These are phyloP conservation scores for Botrytis galanthina DNA, from an alignment of 2,329 filamentous ascomycete species.

Conservation along the genomic window DNA sequence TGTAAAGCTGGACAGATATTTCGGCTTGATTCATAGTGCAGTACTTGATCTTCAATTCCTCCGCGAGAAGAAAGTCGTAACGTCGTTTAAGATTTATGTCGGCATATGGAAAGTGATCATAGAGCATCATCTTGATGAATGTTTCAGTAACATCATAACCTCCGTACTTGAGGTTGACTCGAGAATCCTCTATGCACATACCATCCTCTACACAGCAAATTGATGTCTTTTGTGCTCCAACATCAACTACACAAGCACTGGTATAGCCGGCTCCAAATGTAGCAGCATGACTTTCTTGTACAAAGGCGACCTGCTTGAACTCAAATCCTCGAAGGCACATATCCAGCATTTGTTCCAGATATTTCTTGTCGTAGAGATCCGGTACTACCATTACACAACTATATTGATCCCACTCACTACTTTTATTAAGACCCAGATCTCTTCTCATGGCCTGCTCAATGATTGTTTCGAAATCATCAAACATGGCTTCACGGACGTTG, in stretches of 20 bases:
- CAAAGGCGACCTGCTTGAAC: constrained; percentile 85
- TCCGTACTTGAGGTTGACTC: constrained; percentile 92
- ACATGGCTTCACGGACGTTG: constrained; percentile 71
- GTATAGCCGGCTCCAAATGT: constrained; percentile 95
- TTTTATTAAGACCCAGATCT: constrained; percentile 76
- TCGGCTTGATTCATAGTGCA: constrained; percentile 89
- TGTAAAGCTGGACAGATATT: constrained; percentile 81
- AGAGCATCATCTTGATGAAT: constrained; percentile 97
- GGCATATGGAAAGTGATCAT: constrained; percentile 90
- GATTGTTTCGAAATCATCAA: constrained; percentile 83
- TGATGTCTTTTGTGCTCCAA: constrained; percentile 95
- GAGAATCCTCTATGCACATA: constrained; percentile 89
- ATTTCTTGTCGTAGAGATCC: constrained; percentile 92
- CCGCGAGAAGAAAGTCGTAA: constrained; percentile 89
- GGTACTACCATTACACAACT: constrained; percentile 97
- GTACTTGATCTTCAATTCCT: constrained; percentile 91
- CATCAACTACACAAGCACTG: constrained; percentile 90
- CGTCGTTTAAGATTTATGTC: constrained; percentile 89
- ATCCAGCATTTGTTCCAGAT: constrained; percentile 80
- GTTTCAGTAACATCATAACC: constrained; percentile 90
- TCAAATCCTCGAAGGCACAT: constrained; percentile 87
- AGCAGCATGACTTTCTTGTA: constrained; percentile 92
- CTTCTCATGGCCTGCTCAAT: constrained; percentile 81
- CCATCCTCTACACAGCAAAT: constrained; percentile 97
- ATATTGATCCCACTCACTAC: constrained; percentile 83